Conservation (phyloP, 441 rosid genomes). For the Geranium incanum region DNA sequence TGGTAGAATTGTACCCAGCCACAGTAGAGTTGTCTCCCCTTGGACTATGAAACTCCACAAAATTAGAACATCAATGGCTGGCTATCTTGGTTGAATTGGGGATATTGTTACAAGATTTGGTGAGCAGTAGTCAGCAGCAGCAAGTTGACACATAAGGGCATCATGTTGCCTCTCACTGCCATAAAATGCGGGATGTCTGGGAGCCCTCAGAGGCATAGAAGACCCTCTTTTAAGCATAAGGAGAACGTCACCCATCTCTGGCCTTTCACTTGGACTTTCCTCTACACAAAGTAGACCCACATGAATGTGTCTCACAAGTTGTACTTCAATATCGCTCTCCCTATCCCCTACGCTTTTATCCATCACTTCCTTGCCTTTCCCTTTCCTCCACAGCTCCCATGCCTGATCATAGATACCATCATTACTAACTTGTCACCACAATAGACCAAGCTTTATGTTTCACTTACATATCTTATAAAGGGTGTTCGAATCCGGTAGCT, state of each 20-base stretch:
- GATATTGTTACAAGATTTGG: neutral
- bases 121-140: neutral
- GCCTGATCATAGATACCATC: neutral
- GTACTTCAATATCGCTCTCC: no score
- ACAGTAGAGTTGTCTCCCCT: no score
- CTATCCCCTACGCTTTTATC: neutral
- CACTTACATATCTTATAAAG: neutral
- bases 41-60: no score
- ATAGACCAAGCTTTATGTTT: neutral
- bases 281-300: constrained; percentile 10
- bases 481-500: neutral
- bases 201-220: neutral
- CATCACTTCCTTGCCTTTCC: neutral
- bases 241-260: neutral
- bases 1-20: no score
- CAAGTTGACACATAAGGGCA: no score
- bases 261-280: neutral
- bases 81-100: neutral
- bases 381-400: constrained; percentile 7
- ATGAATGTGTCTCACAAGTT: neutral
- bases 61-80: no score
- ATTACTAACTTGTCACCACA: no score
- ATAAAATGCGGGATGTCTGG: constrained; percentile 1
- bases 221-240: neutral
- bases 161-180: neutral